Percentiles rank a stretch among this genome's conserved stretches.
Evolutionary conservation across 1,139 yeast genomes (phyloP).

Genomic region (Saccharomyces hybrid): DNA sequence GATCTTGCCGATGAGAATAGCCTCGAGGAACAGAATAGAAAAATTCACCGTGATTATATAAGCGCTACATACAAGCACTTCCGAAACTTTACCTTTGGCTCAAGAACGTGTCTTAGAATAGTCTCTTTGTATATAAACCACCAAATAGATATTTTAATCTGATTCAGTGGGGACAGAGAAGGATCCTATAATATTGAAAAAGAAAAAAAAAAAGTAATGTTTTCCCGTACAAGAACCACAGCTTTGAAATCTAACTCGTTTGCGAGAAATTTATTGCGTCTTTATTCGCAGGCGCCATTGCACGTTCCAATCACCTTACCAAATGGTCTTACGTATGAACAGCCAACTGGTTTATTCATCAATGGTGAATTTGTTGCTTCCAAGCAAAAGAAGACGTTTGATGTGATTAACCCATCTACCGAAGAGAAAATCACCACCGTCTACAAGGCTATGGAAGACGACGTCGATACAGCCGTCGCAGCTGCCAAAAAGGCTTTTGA

Average conservation of each 20-base stretch:
- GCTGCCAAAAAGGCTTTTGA: constrained; percentile 42
- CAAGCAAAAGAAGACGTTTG: constrained; percentile 35
- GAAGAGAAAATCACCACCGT: constrained; percentile 41
- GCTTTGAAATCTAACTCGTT: constrained; percentile 3
- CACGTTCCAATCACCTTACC: constrained; percentile 45
- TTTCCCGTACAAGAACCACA: constrained; percentile 15
- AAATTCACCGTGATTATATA: neutral
- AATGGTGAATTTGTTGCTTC: constrained; percentile 42
- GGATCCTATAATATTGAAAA: neutral
- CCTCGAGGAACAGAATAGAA: neutral
- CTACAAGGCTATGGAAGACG: constrained; percentile 41
- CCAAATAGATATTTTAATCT: neutral
- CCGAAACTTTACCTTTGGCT: neutral
- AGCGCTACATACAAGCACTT: neutral
- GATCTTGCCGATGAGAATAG: neutral
- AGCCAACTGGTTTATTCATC: constrained; percentile 47
- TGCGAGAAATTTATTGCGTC: constrained; percentile 15
- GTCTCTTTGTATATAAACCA: neutral
- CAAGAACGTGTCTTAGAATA: neutral
- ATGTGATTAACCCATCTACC: constrained; percentile 41
- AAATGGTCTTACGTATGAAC: constrained; percentile 44
- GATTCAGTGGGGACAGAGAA: neutral
- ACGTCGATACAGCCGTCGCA: constrained; percentile 41
- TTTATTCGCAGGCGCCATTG: constrained; percentile 37
- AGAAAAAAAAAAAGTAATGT: constrained; percentile 7